Evolutionary conservation across 202 grass and related monocot genomes (phyloP).

Genomic region (Zoysia matrella): DNA sequence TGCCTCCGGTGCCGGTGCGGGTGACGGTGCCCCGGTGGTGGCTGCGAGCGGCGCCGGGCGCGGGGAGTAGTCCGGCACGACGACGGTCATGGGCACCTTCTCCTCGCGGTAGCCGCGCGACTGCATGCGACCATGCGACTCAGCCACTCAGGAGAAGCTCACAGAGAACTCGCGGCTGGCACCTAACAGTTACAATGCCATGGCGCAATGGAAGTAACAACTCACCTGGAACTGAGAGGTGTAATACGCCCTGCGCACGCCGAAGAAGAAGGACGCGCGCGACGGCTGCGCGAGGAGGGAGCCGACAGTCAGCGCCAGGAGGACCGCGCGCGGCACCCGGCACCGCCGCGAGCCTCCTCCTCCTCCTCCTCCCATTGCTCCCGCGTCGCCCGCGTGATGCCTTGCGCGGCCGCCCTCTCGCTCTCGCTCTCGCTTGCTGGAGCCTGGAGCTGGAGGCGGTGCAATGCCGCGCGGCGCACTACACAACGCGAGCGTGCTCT

Average conservation of each 20-base stretch:
- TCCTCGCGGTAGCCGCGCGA: slow-evolving; percentile 34
- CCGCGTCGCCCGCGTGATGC: background rate
- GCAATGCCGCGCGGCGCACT: background rate
- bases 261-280: slow-evolving; percentile 18
- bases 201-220: background rate
- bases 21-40: background rate
- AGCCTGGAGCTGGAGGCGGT: background rate
- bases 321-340: background rate
- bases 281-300: slow-evolving; percentile 28
- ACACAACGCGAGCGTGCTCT: background rate
- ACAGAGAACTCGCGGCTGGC: no score
- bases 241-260: background rate
- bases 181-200: background rate
- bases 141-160: background rate
- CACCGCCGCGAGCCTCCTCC: no score
- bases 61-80: slow-evolving; percentile 47
- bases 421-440: background rate
- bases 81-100: slow-evolving; percentile 51
- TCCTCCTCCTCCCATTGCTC: background rate
- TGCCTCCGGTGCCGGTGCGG: background rate
- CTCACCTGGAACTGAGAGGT: slow-evolving; percentile 16
- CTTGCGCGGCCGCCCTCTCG: background rate
- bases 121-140: background rate
- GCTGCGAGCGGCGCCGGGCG: slow-evolving; percentile 38
- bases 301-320: slow-evolving; percentile 33